These are phyloP conservation scores for Pseudopithomyces chartarum DNA, from an alignment of 2,329 filamentous ascomycete genomes.

Conservation along the genomic window DNA sequence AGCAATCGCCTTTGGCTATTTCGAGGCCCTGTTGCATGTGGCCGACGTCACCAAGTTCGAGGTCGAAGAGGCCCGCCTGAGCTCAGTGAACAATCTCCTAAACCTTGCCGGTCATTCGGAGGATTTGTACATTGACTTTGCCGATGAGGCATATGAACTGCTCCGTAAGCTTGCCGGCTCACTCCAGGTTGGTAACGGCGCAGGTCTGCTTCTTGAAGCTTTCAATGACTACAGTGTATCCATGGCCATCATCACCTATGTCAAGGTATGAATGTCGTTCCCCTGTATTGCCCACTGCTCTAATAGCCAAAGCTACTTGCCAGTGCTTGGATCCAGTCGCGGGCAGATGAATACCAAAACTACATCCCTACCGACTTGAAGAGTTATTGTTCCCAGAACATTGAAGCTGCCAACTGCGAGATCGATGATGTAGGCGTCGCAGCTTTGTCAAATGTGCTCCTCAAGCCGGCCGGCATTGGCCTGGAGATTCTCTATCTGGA, in stretches of 20 bases:
- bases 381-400: slow-evolving; percentile 70
- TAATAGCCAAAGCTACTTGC: slow-evolving; percentile 69
- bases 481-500: slow-evolving; percentile 93
- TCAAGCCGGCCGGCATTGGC: slow-evolving; percentile 77
- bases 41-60: slow-evolving; percentile 69
- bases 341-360: slow-evolving; percentile 69
- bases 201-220: slow-evolving; percentile 61
- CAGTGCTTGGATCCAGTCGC: slow-evolving; percentile 80
- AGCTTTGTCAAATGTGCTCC: slow-evolving; percentile 75
- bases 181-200: slow-evolving; percentile 57
- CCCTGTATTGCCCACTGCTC: background rate
- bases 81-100: slow-evolving; percentile 72
- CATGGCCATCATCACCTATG: slow-evolving; percentile 83
- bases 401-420: slow-evolving; percentile 78
- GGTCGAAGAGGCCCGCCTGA: slow-evolving; percentile 73
- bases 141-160: slow-evolving; percentile 72
- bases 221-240: slow-evolving; percentile 77
- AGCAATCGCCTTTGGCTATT: slow-evolving; percentile 94
- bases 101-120: slow-evolving; percentile 70
- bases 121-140: slow-evolving; percentile 81
- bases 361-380: slow-evolving; percentile 69
- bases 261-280: slow-evolving; percentile 57
- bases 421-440: slow-evolving; percentile 90
- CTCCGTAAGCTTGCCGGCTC: slow-evolving; percentile 66
- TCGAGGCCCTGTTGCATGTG: slow-evolving; percentile 77